Conservation (phyloP, 1,284 basidiomycete genomes). For the Microstroma glucosiphilum region DNA sequence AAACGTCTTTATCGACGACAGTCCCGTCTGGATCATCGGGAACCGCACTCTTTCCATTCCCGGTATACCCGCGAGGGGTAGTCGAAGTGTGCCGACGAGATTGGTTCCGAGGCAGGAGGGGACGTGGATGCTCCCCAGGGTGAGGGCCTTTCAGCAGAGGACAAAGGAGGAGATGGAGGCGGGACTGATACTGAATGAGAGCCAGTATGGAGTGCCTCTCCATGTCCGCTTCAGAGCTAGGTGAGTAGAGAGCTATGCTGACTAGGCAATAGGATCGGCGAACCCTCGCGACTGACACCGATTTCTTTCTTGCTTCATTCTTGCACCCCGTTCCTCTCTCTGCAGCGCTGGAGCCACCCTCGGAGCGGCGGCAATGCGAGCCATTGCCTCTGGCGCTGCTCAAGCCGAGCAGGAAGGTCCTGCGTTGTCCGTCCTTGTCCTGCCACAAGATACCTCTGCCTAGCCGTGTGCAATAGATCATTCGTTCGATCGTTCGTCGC, state of each 20-base stretch:
- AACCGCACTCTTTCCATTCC: conserved; percentile 5
- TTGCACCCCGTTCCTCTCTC: too few relatives aligned
- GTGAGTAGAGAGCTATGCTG: background rate
- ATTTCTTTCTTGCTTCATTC: background rate
- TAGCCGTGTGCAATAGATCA: background rate
- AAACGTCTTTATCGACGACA: conserved; percentile 1
- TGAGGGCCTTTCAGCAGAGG: conserved; percentile 3
- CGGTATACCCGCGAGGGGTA: background rate
- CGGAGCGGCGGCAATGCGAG: background rate
- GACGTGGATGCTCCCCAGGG: background rate
- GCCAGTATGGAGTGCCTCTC: conserved; percentile 3
- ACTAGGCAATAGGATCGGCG: too few relatives aligned
- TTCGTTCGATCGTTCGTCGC: background rate
- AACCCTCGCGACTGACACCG: background rate
- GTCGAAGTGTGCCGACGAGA: conserved; percentile 1
- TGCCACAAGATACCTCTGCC: background rate
- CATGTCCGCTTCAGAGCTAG: background rate
- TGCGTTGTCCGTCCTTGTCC: conserved; percentile 2
- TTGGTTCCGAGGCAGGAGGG: background rate
- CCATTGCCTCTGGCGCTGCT: background rate
- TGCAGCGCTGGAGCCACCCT: conserved; percentile 3
- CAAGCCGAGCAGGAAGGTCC: background rate
- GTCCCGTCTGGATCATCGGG: background rate
- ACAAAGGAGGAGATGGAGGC: conserved; percentile 3
- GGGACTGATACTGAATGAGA: conserved; percentile 3